phyloP scores from a whole-genome alignment of 139 green algal species.

The Chlamydomonas incerta region DNA sequence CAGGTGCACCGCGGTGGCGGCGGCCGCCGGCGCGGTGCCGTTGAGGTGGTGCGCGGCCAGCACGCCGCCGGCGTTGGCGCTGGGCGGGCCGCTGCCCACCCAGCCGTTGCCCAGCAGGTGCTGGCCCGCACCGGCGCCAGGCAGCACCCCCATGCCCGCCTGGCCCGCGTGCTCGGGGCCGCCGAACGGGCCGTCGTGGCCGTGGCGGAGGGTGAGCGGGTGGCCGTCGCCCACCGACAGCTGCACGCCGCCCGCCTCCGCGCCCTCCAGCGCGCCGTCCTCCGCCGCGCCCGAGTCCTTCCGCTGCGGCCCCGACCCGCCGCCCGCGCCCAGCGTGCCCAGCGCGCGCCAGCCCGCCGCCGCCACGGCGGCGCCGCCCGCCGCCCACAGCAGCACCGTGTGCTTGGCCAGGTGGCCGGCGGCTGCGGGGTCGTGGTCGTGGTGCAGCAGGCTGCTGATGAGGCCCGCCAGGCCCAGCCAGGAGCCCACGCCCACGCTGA shows the following conservation, averaged over 20 bases:
- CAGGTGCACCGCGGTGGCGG: neutral
- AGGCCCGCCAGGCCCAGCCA: conserved; percentile 15
- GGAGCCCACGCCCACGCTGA: conserved; percentile 10
- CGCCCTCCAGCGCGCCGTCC: neutral
- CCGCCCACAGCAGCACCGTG: conserved; percentile 9
- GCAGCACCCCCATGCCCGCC: neutral
- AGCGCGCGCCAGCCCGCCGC: neutral
- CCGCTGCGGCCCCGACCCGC: neutral
- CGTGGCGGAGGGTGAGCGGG: neutral
- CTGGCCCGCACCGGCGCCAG: neutral
- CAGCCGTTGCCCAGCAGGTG: neutral
- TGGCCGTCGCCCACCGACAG: neutral
- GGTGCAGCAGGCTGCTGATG: neutral
- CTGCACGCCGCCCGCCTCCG: neutral
- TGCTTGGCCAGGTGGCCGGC: neutral
- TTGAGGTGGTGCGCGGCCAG: no score
- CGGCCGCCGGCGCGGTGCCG: neutral
- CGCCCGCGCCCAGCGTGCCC: neutral
- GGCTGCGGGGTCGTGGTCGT: neutral
- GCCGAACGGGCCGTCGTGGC: no score
- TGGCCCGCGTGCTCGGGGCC: no score
- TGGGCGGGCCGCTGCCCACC: no score
- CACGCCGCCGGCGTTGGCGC: no score
- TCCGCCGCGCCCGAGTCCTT: neutral
- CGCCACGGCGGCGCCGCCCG: conserved; percentile 1